A percentile compares a stretch with the other conserved stretches of the same genome.
Evolutionary conservation across 495 filamentous ascomycete species (phyloP).

Genomic region (Aspergillus sclerotiicarbonarius): DNA sequence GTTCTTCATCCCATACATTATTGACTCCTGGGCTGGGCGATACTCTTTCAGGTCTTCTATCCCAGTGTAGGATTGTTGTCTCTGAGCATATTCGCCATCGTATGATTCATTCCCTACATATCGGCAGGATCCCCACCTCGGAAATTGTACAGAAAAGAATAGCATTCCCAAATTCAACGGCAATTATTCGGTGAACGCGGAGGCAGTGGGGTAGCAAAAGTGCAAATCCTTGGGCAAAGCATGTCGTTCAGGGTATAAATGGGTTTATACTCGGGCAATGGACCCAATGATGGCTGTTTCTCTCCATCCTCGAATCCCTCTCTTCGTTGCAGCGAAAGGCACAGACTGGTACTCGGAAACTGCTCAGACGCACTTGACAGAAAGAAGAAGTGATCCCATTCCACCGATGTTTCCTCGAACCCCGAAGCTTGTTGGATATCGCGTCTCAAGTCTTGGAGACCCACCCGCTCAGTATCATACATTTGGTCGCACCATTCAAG

Average conservation of each 20-base stretch:
- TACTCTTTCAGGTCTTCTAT: too few relatives aligned
- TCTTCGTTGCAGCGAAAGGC: neutral
- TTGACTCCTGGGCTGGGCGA: too few relatives aligned
- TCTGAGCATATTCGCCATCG: too few relatives aligned
- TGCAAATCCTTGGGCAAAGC: neutral
- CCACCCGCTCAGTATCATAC: neutral
- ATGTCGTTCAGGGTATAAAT: neutral
- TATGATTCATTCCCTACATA: too few relatives aligned
- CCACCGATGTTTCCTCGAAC: neutral
- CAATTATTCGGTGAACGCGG: neutral
- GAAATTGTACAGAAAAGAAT: too few relatives aligned
- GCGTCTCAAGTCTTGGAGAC: neutral
- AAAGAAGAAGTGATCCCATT: neutral
- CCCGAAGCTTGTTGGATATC: neutral
- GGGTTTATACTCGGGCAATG: neutral
- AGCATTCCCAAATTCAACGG: neutral
- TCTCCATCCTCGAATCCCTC: neutral
- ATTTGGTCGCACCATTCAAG: neutral
- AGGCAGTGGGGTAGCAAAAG: neutral
- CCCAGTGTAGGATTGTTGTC: too few relatives aligned
- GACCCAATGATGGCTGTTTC: neutral
- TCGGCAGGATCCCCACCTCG: too few relatives aligned
- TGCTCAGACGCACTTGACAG: neutral
- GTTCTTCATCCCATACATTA: too few relatives aligned
- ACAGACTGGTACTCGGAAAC: neutral